Percentiles rank a stretch among this genome's conserved stretches.
Evolutionary conservation across 2,329 filamentous ascomycete species (phyloP).

Genomic region (Penicillium sp.): DNA sequence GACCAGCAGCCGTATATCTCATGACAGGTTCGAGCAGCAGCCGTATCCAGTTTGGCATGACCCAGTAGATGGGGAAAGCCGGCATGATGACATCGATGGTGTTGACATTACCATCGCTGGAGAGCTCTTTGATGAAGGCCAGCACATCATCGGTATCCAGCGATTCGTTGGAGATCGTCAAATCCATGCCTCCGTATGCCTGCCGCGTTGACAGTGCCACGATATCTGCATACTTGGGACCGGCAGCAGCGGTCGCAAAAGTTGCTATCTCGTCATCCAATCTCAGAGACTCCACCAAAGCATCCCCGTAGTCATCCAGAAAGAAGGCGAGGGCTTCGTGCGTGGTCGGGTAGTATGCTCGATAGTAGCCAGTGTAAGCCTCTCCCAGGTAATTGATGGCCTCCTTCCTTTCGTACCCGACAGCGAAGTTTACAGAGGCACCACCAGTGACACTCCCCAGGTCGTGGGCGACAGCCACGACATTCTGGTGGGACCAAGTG

Average conservation of each 20-base stretch:
- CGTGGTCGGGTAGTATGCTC: slow-evolving; percentile 32
- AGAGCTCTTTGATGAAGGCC: slow-evolving; percentile 44
- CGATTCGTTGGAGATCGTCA: slow-evolving; percentile 36
- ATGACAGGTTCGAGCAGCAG: slow-evolving; percentile 44
- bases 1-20: slow-evolving; percentile 38
- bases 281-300: slow-evolving; percentile 30
- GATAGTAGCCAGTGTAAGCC: slow-evolving; percentile 40
- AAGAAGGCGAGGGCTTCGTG: slow-evolving; percentile 37
- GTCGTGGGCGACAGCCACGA: slow-evolving; percentile 40
- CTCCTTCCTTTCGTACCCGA: slow-evolving; percentile 40
- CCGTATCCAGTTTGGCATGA: slow-evolving; percentile 42
- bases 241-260: slow-evolving; percentile 30
- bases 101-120: slow-evolving; percentile 42
- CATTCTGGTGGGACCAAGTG: slow-evolving; percentile 26
- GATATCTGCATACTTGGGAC: slow-evolving; percentile 41
- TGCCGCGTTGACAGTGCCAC: slow-evolving; percentile 40
- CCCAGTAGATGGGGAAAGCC: slow-evolving; percentile 42
- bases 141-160: slow-evolving; percentile 29
- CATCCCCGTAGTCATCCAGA: slow-evolving; percentile 38
- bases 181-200: slow-evolving; percentile 40
- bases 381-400: slow-evolving; percentile 41
- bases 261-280: slow-evolving; percentile 31
- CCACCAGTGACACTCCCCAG: slow-evolving; percentile 29
- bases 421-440: slow-evolving; percentile 37
- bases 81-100: slow-evolving; percentile 44